phyloP scores from a whole-genome alignment of 1,284 basidiomycete species.

The Blastosporella zonata region DNA sequence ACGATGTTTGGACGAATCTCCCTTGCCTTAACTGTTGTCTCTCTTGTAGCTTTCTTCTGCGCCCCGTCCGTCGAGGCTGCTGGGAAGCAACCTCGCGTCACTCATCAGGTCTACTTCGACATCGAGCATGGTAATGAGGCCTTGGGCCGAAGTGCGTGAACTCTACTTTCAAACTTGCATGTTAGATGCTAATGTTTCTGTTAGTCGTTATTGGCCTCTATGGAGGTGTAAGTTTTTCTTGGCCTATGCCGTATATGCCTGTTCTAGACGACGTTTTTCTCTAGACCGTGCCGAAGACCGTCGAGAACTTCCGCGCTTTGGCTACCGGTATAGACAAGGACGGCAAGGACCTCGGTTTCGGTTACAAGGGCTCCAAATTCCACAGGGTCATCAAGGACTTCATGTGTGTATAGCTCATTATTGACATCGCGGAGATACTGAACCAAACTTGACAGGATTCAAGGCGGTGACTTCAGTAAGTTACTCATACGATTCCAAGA shows the following conservation, averaged over 20 bases:
- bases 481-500: constrained; percentile 12
- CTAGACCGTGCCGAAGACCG: constrained; percentile 94
- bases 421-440: constrained; percentile 22
- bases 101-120: constrained; percentile 92
- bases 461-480: constrained; percentile 90
- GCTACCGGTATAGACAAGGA: constrained; percentile 81
- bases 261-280: constrained; percentile 1
- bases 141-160: constrained; percentile 72
- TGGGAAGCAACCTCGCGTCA: constrained; percentile 81
- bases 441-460: constrained; percentile 53
- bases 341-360: constrained; percentile 69
- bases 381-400: constrained; percentile 98
- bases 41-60: constrained; percentile 68
- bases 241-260: background rate
- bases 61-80: constrained; percentile 69
- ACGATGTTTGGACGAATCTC: constrained; percentile 60
- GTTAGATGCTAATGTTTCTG: constrained; percentile 10
- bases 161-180: constrained; percentile 1
- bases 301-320: constrained; percentile 91
- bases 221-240: constrained; percentile 54
- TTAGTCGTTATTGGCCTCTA: constrained; percentile 83
- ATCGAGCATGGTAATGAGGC: constrained; percentile 85
- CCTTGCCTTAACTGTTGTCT: constrained; percentile 58
- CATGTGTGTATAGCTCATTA: constrained; percentile 55
- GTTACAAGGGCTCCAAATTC: constrained; percentile 96